Conservation (phyloP, 2,329 filamentous ascomycete genomes). For the Didymella sp. region DNA sequence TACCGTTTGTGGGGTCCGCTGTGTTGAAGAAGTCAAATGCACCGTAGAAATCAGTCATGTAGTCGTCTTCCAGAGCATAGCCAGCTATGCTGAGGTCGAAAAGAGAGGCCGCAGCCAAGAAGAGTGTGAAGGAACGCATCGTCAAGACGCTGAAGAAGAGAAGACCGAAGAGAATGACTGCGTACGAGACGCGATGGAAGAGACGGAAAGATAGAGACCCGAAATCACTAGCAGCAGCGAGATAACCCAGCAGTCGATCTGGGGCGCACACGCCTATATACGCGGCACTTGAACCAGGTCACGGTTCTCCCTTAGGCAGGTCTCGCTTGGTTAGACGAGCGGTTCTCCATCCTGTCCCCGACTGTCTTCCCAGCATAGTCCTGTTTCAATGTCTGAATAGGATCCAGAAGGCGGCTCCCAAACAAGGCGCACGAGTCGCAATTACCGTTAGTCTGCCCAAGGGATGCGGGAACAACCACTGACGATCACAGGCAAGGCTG, state of each 20-base stretch:
- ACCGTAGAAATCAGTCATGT: constrained; percentile 54
- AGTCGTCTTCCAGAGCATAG: constrained; percentile 52
- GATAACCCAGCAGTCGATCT: constrained; percentile 20
- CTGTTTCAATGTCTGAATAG: constrained; percentile 28
- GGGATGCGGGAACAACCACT: constrained; percentile 15
- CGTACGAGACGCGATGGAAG: constrained; percentile 45
- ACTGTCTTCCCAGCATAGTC: constrained; percentile 19
- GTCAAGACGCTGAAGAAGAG: constrained; percentile 34
- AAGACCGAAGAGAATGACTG: constrained; percentile 31
- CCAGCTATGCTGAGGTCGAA: constrained; percentile 48
- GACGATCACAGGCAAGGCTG: constrained; percentile 26
- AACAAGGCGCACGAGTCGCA: constrained; percentile 21
- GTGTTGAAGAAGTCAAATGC: constrained; percentile 54
- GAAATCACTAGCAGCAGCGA: constrained; percentile 30
- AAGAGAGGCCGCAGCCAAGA: constrained; percentile 45
- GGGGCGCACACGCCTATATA: constrained; percentile 17
- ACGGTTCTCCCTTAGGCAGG: constrained; percentile 4
- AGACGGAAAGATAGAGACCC: constrained; percentile 26
- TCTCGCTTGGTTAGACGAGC: constrained; percentile 7
- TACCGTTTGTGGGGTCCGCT: constrained; percentile 55
- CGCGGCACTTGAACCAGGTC: constrained; percentile 2
- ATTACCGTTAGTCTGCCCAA: constrained; percentile 10
- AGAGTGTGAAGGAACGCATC: constrained; percentile 46
- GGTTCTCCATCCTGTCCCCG: constrained; percentile 11
- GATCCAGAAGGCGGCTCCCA: constrained; percentile 29